Evolutionary conservation across 2,329 filamentous ascomycete species (phyloP).

Genomic region (Fusarium sp.): DNA sequence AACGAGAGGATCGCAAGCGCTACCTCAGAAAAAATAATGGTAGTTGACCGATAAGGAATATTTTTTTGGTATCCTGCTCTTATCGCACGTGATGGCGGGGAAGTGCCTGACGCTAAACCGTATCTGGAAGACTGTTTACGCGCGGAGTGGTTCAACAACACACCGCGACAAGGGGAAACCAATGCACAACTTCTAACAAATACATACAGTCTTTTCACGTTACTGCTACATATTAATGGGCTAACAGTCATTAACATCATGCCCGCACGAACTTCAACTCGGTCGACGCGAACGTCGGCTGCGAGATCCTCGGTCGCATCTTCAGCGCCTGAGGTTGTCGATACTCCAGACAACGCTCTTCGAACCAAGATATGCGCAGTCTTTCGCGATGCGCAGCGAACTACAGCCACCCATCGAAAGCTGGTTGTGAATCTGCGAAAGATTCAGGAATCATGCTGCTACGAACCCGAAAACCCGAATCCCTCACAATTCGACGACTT

Average conservation of each 20-base stretch:
- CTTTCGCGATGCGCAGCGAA: constrained; percentile 87
- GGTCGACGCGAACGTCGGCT: constrained; percentile 60
- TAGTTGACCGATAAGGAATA: constrained; percentile 27
- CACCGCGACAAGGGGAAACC: constrained; percentile 16
- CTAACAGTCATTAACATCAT: constrained; percentile 50
- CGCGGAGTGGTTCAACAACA: constrained; percentile 44
- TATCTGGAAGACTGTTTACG: constrained; percentile 51
- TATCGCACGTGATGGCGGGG: constrained; percentile 52
- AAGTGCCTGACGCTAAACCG: constrained; percentile 42
- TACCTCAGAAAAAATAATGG: constrained; percentile 40
- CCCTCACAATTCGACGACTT: constrained; percentile 73
- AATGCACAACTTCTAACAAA: constrained; percentile 7
- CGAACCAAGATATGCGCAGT: constrained; percentile 79
- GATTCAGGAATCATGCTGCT: constrained; percentile 87
- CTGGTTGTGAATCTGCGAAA: constrained; percentile 89
- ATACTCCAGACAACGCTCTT: constrained; percentile 77
- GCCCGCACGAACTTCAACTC: constrained; percentile 62
- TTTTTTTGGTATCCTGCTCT: constrained; percentile 39
- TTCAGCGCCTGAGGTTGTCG: constrained; percentile 78
- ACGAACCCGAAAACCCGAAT: constrained; percentile 67
- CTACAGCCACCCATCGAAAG: constrained; percentile 90
- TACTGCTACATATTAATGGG: constrained; percentile 12
- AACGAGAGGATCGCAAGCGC: constrained; percentile 17
- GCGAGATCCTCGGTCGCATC: constrained; percentile 61
- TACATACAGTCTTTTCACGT: constrained; percentile 14